Percentiles rank a stretch among this genome's conserved stretches.
Evolutionary conservation across 164 flowering plant genomes (phyloP).

Genomic region (Piper betle): DNA sequence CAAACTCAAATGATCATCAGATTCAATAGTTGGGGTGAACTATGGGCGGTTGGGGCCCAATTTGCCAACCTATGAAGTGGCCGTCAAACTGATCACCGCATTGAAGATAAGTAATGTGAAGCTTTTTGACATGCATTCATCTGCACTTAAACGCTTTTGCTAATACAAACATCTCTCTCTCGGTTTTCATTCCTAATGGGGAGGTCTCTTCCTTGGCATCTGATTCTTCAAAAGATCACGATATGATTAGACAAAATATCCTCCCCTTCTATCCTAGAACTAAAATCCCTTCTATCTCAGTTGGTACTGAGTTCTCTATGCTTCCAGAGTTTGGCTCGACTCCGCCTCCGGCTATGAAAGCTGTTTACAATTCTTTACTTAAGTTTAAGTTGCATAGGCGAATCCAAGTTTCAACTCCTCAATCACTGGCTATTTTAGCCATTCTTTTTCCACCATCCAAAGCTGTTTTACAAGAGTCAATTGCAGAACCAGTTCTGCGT

Average conservation of each 20-base stretch:
- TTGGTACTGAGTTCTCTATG: conserved; percentile 6
- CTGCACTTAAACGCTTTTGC: conserved; percentile 2
- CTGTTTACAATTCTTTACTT: neutral
- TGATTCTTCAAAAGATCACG: conserved; percentile 1
- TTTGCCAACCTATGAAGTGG: neutral
- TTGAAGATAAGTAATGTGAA: conserved; percentile 3
- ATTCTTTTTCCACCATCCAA: conserved; percentile 5
- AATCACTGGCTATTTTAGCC: conserved; percentile 3
- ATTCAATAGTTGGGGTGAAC: conserved; percentile 1
- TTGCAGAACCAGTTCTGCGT: conserved; percentile 3
- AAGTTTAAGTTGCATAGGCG: neutral
- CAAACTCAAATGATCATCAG: neutral
- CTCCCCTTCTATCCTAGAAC: neutral
- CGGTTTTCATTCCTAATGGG: conserved; percentile 2
- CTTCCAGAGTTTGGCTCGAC: neutral
- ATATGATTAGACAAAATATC: neutral
- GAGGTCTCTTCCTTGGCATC: conserved; percentile 1
- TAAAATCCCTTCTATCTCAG: conserved; percentile 2
- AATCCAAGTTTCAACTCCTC: conserved; percentile 3
- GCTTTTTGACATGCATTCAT: conserved; percentile 4
- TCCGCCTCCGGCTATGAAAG: conserved; percentile 4
- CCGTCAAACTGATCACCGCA: conserved; percentile 1
- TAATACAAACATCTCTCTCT: conserved; percentile 1
- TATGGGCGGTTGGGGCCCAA: conserved; percentile 4
- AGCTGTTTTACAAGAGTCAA: conserved; percentile 7